Evolutionary conservation across 208 protist genomes (phyloP), one percentile per base, ranked within the genome.

Genomic region (Leishmania aethiopica): DNA sequence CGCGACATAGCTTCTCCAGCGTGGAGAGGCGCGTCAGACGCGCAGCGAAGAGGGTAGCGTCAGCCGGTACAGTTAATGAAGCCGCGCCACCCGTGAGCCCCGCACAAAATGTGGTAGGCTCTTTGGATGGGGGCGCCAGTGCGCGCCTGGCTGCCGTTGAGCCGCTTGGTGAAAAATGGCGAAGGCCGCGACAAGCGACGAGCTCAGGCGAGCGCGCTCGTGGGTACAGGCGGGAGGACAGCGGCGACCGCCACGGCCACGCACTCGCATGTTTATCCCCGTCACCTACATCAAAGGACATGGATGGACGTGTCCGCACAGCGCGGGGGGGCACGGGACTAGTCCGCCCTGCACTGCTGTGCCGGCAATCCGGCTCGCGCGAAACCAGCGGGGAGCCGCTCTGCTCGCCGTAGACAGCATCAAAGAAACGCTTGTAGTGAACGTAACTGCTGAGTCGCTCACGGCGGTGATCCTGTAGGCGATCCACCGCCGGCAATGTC

Each of bases 351-450:
- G 28, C 40, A 74, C 17, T 53, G 42, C 45, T 74, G 40, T 74
- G 45, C 10, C 28, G 70, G 13, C 19, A 28, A 74, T 51, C 73
- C 6, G 22, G 40, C 32, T 62, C 51, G 10, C 47, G 73, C 17
- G 11, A 7, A 7, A 13, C 45, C 47, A 19, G 32, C 0, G 51
- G 67, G 19, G 51, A 67, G 15, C 51, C 53, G 3, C 51, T 47
- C 28, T 15, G n/a, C 5, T 55, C 47, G 15, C 64, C 72, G 74
- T 86, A 86, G 10, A 45, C 69, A 28, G 83, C 57, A 70, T 86
- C 83, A 35, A 86, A 86, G 64, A 86, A 82, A 4, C 83, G 83
- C 75, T 80, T 86, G 83, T 86, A 83, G 49, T 82, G 75, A 19
- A 73, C 66, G 83, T 82, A 82, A 53, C 78, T 77, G 45, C 51